phyloP scores from a whole-genome alignment of 768 basidiomycete species.

The Hericium coralloides region DNA sequence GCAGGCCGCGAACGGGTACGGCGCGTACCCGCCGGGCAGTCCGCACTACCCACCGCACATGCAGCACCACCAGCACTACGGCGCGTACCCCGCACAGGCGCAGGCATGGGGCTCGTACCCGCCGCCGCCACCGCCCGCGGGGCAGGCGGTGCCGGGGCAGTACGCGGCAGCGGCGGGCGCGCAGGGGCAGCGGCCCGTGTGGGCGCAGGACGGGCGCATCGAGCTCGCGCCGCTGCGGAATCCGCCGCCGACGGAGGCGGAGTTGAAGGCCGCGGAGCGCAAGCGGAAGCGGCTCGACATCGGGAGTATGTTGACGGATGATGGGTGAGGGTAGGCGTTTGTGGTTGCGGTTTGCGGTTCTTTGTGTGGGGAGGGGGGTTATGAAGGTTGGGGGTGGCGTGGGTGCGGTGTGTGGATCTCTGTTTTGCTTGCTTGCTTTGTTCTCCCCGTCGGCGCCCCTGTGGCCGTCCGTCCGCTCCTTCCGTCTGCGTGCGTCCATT shows the following conservation, averaged over 20 bases:
- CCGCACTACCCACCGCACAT: not conserved
- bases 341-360: not conserved
- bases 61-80: conserved; percentile 4
- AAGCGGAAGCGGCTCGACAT: conserved; percentile 8
- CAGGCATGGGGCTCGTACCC: not conserved
- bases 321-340: not conserved
- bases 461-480: not conserved
- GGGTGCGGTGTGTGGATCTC: not conserved
- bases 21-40: not conserved
- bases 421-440: not conserved
- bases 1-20: not conserved
- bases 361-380: not conserved
- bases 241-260: not conserved
- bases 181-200: not conserved
- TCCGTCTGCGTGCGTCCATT: not conserved
- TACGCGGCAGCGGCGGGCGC: not conserved
- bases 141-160: conserved; percentile 1
- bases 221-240: conserved; percentile 9
- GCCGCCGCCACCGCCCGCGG: conserved; percentile 6
- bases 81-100: conserved; percentile 1
- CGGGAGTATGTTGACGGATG: conserved; percentile 6
- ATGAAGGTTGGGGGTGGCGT: not conserved
- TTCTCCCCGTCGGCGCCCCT: no score
- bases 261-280: conserved; percentile 5
- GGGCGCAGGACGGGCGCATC: conserved; percentile 6